These are phyloP conservation scores for Hibiscus mutabilis DNA, from an alignment of 345 rosid species.

Conservation along the genomic window DNA sequence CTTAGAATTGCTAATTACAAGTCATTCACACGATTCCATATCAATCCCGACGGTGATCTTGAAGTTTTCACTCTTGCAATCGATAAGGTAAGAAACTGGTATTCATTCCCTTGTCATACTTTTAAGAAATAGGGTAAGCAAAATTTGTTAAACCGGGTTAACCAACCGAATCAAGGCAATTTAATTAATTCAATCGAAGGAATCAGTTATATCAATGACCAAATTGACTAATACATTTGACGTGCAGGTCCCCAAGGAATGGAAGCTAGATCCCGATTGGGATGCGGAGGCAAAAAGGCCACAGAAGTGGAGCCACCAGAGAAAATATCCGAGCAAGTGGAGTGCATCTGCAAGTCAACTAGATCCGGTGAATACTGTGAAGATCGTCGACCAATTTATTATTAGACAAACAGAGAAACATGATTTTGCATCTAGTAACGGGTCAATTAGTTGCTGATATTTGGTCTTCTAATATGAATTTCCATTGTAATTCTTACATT, in stretches of 20 bases:
- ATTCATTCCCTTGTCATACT: conserved; percentile 1
- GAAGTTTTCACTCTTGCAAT: conserved; percentile 95
- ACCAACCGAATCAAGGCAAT: no score
- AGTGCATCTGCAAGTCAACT: conserved; percentile 9
- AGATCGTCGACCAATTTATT: conserved; percentile 15
- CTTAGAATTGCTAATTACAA: conserved; percentile 98
- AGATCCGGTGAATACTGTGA: conserved; percentile 18
- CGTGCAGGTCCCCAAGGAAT: conserved; percentile 61
- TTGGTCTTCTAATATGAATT: no score
- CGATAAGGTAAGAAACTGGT: conserved; percentile 60
- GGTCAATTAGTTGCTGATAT: background rate
- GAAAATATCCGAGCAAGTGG: conserved; percentile 49
- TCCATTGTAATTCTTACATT: no score
- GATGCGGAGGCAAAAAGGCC: conserved; percentile 42
- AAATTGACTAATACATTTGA: background rate
- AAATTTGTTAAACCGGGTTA: no score
- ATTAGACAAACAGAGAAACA: conserved; percentile 11
- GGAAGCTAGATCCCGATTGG: conserved; percentile 67
- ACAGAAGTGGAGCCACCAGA: conserved; percentile 41
- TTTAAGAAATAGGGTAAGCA: no score
- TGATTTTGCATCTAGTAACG: conserved; percentile 1
- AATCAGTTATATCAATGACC: no score
- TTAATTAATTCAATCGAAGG: no score
- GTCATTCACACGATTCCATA: conserved; percentile 85
- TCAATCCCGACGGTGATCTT: conserved; percentile 58